A percentile compares a stretch with the other conserved stretches of the same genome.
Conservation (phyloP, 345 rosid species). For the Salix purpurea region DNA sequence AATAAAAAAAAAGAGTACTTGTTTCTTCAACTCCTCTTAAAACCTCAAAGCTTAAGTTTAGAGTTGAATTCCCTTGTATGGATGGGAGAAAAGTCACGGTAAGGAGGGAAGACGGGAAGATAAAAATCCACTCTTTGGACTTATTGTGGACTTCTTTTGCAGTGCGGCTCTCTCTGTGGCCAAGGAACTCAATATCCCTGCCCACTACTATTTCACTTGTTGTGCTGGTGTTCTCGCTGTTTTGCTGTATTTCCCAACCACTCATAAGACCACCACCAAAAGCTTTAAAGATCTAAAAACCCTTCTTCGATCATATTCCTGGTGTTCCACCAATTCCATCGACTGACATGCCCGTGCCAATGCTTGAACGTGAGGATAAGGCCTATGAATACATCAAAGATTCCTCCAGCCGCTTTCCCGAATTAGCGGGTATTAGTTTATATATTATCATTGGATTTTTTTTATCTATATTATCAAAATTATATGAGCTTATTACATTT, state of each 20-base stretch:
- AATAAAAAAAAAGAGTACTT: too few relatives aligned
- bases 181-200: constrained; percentile 17
- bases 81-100: too few relatives aligned
- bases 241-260: constrained; percentile 11
- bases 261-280: neutral
- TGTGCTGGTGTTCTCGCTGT: constrained; percentile 9
- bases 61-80: too few relatives aligned
- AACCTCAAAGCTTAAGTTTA: too few relatives aligned
- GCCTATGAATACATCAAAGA: constrained; percentile 16
- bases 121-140: too few relatives aligned
- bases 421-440: too few relatives aligned
- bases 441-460: too few relatives aligned
- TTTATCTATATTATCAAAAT: too few relatives aligned
- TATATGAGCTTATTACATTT: too few relatives aligned
- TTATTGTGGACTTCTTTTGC: constrained; percentile 37
- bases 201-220: constrained; percentile 14
- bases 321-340: constrained; percentile 28
- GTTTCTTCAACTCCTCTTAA: too few relatives aligned
- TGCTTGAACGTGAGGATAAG: constrained; percentile 15
- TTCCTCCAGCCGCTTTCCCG: too few relatives aligned
- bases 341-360: constrained; percentile 11
- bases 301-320: constrained; percentile 17
- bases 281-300: constrained; percentile 16
- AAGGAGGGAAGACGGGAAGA: too few relatives aligned
- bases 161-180: constrained; percentile 9